Base-by-base conservation (phyloP, 331 rosid genomes). In the Malus hybrid region DNA sequence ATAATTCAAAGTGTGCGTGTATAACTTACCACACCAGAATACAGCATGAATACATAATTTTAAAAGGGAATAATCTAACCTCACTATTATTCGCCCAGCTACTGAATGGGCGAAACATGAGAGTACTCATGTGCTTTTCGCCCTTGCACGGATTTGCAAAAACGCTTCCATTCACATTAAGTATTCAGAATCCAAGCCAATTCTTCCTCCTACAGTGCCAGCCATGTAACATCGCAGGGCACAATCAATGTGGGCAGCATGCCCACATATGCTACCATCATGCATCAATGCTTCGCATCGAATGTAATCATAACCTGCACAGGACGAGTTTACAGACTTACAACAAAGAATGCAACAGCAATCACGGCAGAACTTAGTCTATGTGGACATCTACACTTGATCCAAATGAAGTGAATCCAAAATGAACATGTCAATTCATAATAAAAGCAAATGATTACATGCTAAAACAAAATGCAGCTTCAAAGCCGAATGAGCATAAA, bases 61-160 rank as follows among this genome's bases (percentile, higher is more conserved):
- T 24, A 14, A 79, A 69, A 77, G 44, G 77, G 30, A 64, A 75
- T 6, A 78, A 70, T 70, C 88, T 75, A 60, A 95, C 97, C 99
- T 95, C 99, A 7, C 97, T 92, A 68, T 95, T 92, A 81, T 76
- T 90, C 42, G 97, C 99, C 97, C 97, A 90, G 83, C 93, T 90
- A 71, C 91, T 85, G 74, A 95, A 95, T 72, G 99, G 97, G 33
- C 97, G 96, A 84, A 90, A 92, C 93, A 95, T 92, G 66, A 95
- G 90, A 70, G 97, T 92, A 81, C 97, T 95, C 97, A 92, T 90
- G 82, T 79, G 85, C 73, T 90, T 89, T 81, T 89, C 97, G 58
- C 99, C 97, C 89, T 92, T 95, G 89, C 93, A 92, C 62, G 96
- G 90, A 82, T 92, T 95, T 58, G 97, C 97, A 76, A 92, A 86